A percentile compares a stretch with the other conserved stretches of the same genome.
phyloP scores from a whole-genome alignment of 148 eudicot species.

The Dianthus caryophyllus region DNA sequence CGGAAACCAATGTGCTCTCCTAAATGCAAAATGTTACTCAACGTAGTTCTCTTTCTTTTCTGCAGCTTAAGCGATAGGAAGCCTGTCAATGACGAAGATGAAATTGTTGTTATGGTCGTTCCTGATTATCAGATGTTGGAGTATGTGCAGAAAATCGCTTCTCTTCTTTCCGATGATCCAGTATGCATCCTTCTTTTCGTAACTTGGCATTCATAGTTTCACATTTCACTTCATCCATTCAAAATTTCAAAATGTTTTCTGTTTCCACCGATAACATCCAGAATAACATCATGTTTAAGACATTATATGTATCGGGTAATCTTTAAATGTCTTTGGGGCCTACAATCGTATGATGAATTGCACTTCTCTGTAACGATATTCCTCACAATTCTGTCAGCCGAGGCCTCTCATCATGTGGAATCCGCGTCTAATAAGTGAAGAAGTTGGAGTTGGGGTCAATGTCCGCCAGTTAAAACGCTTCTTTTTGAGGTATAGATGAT shows the following conservation, averaged over 20 bases:
- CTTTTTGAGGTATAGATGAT: slow-evolving; percentile 80
- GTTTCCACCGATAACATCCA: no score
- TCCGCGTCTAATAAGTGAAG: slow-evolving; percentile 93
- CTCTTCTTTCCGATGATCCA: slow-evolving; percentile 86
- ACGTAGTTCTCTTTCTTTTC: slow-evolving; percentile 3
- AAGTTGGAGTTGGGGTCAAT: slow-evolving; percentile 92
- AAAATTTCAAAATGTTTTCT: background rate
- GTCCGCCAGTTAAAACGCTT: slow-evolving; percentile 67
- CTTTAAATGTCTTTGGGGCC: background rate
- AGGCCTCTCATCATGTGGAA: slow-evolving; percentile 99
- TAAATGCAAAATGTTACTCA: background rate
- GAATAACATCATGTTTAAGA: no score
- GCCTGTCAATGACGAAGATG: slow-evolving; percentile 80
- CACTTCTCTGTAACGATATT: slow-evolving; percentile 13
- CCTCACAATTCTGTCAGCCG: slow-evolving; percentile 49
- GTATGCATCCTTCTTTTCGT: slow-evolving; percentile 46
- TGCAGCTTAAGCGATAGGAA: slow-evolving; percentile 92
- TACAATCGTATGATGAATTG: background rate
- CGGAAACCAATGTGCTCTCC: background rate
- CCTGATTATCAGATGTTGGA: slow-evolving; percentile 97
- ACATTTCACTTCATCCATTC: background rate
- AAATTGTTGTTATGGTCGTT: slow-evolving; percentile 91
- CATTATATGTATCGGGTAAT: no score
- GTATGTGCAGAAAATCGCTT: slow-evolving; percentile 72
- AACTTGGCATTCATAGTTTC: background rate